Base-by-base conservation (phyloP, 2,329 filamentous ascomycete genomes). In the Atkinsonella texensis region DNA sequence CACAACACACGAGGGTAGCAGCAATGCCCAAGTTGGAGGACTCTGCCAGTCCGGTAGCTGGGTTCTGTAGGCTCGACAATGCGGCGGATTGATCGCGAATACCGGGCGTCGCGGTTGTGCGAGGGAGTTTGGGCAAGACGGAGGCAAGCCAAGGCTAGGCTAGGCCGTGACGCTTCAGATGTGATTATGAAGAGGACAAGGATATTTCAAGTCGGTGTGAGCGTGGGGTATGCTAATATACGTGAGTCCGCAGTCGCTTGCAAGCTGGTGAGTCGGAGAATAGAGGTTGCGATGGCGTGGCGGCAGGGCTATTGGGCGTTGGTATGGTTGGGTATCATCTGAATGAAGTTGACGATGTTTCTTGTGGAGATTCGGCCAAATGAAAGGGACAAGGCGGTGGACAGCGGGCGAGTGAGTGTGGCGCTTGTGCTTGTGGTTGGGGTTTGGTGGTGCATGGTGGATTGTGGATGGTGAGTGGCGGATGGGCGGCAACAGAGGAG, bases 1-100 rank as follows among this genome's bases (percentile, higher is more conserved):
- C 53, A 54, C 58, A 54, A 58, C 58, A 54, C 56, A 59, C 55
- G 58, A 60, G 45, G 54, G 58, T 58, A 57, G 65, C 63, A 60
- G 62, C 61, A 60, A 59, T 57, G 59, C 65, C 64, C 63, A 48
- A 46, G 12, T 44, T 43, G 45, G 57, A 56, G 63, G 66, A 66
- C 64, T 55, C 65, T 53, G 60, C 67, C 56, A 65, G 65, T 63
- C 64, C 66, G 56, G 58, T 60, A 56, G 58, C 55, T 61, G 59
- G 48, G 55, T 67, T 60, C 57, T 63, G 61, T 59, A 61, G 55
- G 55, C 53, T 62, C 62, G 67, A 69, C 67, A 70, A 66, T 62
- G 60, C 64, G 67, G 62, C 67, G 67, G 63, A 59, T 67, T 59
- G 52, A 46, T 57, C 53, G 51, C 56, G 46, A 56, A 51, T 54